These are phyloP conservation scores for Allantophomopsis cytisporea DNA, from an alignment of 2,329 filamentous ascomycete species.

Conservation along the genomic window DNA sequence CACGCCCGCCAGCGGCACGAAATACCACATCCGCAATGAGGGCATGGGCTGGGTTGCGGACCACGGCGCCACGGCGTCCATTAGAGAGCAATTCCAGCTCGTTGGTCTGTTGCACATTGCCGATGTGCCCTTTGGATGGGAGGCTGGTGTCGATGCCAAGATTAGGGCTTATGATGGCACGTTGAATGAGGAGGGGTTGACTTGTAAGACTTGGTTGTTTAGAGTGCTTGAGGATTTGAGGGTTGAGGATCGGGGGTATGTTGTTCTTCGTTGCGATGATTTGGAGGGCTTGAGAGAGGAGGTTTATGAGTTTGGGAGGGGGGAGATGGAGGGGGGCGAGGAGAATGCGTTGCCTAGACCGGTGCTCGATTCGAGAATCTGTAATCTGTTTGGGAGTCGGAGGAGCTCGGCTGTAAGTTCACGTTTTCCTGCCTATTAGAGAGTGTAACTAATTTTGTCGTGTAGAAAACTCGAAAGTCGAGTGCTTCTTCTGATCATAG, in stretches of 20 bases:
- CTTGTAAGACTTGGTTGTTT: not conserved
- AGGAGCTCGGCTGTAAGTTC: too few relatives aligned
- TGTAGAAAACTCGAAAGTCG: too few relatives aligned
- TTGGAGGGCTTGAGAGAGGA: conserved; percentile 17
- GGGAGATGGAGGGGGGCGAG: not conserved
- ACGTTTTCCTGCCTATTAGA: too few relatives aligned
- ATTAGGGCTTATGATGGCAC: not conserved
- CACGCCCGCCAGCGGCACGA: not conserved
- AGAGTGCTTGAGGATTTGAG: not conserved
- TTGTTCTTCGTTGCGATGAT: not conserved
- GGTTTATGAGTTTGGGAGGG: conserved; percentile 1
- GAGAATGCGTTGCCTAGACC: not conserved
- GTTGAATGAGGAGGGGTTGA: not conserved
- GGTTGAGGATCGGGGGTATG: not conserved
- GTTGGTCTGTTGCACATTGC: not conserved
- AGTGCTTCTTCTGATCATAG: too few relatives aligned
- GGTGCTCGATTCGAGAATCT: not conserved
- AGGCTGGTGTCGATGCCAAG: not conserved
- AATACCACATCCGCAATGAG: not conserved
- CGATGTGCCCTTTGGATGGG: not conserved
- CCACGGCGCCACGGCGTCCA: not conserved
- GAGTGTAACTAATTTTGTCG: too few relatives aligned
- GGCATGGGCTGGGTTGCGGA: not conserved
- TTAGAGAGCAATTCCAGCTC: not conserved
- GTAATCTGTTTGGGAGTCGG: not conserved